phyloP scores from a whole-genome alignment of 257 asterid species.

The Ilex aquifolium region DNA sequence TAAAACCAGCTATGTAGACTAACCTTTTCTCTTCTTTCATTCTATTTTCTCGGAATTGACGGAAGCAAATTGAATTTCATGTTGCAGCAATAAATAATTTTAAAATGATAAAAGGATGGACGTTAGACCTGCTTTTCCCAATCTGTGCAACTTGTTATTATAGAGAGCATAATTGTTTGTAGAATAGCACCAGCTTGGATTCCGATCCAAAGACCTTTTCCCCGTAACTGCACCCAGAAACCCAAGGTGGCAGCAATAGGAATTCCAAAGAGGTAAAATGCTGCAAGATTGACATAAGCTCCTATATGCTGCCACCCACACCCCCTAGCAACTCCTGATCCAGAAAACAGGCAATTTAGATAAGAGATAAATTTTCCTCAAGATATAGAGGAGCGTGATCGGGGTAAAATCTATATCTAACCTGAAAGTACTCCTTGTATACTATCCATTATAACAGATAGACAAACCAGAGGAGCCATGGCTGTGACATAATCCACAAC shows the following conservation, averaged over 20 bases:
- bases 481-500: constrained; percentile 15
- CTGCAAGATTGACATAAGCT: not conserved
- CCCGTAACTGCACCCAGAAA: not conserved
- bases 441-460: constrained; percentile 17
- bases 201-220: not conserved
- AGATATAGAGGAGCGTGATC: not conserved
- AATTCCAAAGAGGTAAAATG: not conserved
- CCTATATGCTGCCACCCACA: not conserved
- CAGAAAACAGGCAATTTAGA: not conserved
- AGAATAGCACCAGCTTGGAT: not conserved
- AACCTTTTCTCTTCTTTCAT: too few species aligned
- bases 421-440: constrained; percentile 18
- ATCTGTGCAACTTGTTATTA: not conserved
- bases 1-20: too few species aligned
- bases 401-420: not conserved
- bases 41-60: too few species aligned
- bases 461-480: constrained; percentile 19
- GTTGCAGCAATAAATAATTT: too few species aligned
- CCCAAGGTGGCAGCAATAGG: too few species aligned
- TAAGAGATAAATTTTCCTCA: not conserved
- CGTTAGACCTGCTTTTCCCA: not conserved
- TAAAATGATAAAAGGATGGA: not conserved
- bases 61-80: too few species aligned
- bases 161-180: not conserved
- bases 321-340: not conserved